These are phyloP conservation scores for Tetradesmus obliquus DNA, from an alignment of 139 green algal species.

Conservation along the genomic window DNA sequence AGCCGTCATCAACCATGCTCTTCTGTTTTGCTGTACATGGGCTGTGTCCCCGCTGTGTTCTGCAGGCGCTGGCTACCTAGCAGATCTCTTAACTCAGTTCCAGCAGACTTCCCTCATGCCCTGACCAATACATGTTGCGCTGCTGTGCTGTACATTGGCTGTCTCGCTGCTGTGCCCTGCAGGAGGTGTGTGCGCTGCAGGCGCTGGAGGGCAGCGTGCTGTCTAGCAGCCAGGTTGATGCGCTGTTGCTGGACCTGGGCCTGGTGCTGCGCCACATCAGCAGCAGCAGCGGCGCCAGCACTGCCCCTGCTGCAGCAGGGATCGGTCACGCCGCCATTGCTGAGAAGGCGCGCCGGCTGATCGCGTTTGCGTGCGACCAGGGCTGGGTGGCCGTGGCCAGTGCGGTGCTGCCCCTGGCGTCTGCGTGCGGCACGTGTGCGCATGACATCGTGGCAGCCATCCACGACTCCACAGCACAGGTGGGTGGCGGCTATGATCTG, in stretches of 20 bases:
- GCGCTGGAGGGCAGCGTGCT: slow-evolving; percentile 17
- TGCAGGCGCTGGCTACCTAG: too few species aligned
- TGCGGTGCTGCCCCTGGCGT: slow-evolving; percentile 59
- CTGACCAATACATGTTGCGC: background rate
- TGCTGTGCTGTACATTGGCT: background rate
- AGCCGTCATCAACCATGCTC: too few species aligned
- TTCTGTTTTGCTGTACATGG: too few species aligned
- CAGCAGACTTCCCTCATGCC: too few species aligned
- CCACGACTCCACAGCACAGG: slow-evolving; percentile 43
- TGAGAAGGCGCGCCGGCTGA: slow-evolving; percentile 58
- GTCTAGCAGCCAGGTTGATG: slow-evolving; percentile 9
- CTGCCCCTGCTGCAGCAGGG: background rate
- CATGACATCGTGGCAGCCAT: slow-evolving; percentile 56
- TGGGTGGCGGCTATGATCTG: background rate
- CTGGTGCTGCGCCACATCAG: slow-evolving; percentile 62
- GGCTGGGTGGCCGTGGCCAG: slow-evolving; percentile 59
- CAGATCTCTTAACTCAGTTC: too few species aligned
- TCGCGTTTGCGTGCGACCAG: slow-evolving; percentile 69
- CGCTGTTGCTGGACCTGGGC: slow-evolving; percentile 58
- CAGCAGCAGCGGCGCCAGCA: background rate
- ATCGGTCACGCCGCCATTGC: slow-evolving; percentile 27
- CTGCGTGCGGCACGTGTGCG: slow-evolving; percentile 51
- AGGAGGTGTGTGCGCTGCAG: slow-evolving; percentile 33
- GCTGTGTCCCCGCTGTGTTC: too few species aligned
- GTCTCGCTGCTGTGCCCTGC: background rate